Evolutionary conservation across 2,329 filamentous ascomycete species (phyloP).

Genomic region (Sclerotinia minor): DNA sequence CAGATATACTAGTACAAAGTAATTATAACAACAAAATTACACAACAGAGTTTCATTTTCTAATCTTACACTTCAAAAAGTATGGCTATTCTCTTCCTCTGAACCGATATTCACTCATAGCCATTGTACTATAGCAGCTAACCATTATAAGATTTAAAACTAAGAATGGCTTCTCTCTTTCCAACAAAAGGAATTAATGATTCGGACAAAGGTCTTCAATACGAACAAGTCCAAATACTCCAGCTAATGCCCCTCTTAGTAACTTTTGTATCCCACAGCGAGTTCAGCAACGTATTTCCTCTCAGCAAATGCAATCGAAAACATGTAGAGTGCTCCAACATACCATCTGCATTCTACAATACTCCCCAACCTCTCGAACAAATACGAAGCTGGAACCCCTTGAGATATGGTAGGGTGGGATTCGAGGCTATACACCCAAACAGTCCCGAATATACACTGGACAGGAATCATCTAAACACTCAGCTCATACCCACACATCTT

Average conservation of each 20-base stretch:
- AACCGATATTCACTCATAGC: not conserved
- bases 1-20: not conserved
- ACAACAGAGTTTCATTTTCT: not conserved
- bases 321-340: accelerated
- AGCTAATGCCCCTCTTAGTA: not conserved
- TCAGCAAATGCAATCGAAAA: not conserved
- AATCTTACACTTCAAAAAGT: not conserved
- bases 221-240: not conserved
- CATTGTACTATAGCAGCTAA: not conserved
- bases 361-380: not conserved
- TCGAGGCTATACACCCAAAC: not conserved
- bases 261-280: not conserved
- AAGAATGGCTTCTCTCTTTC: not conserved
- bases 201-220: not conserved
- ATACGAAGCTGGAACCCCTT: not conserved
- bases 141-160: not conserved
- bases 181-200: not conserved
- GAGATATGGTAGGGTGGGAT: not conserved
- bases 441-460: not conserved
- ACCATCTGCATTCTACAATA: not conserved
- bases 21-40: not conserved
- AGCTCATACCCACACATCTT: not conserved
- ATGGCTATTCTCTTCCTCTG: not conserved
- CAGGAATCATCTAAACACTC: not conserved
- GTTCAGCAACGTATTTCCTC: not conserved